A percentile compares a stretch with the other conserved stretches of the same genome.
phyloP scores from a whole-genome alignment of 1,139 yeast species.

The Yamadazyma friedrichii region DNA sequence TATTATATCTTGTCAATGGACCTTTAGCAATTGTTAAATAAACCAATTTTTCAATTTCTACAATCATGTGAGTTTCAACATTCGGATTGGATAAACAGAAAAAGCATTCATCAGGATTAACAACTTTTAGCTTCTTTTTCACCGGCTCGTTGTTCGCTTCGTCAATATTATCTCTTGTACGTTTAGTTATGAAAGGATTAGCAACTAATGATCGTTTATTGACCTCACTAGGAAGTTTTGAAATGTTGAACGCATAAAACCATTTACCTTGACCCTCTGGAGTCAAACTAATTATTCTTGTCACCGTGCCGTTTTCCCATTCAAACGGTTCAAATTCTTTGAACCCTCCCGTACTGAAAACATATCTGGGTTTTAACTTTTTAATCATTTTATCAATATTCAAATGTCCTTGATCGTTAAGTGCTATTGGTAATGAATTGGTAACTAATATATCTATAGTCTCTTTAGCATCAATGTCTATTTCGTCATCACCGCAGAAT shows the following conservation, averaged over 20 bases:
- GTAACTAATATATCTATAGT: constrained; percentile 57
- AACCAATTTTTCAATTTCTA: constrained; percentile 64
- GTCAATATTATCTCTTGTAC: constrained; percentile 9
- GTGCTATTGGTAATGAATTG: constrained; percentile 59
- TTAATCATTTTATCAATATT: constrained; percentile 48
- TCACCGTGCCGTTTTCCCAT: constrained; percentile 44
- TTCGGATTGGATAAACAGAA: constrained; percentile 83
- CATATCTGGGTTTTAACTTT: constrained; percentile 57
- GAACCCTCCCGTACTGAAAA: constrained; percentile 56
- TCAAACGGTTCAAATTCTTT: constrained; percentile 58
- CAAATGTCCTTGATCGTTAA: constrained; percentile 20
- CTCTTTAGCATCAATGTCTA: constrained; percentile 18
- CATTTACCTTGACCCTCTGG: constrained; percentile 62
- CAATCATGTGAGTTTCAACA: constrained; percentile 76
- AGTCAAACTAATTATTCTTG: constrained; percentile 66
- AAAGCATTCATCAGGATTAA: constrained; percentile 65
- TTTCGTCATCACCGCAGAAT: constrained; percentile 32
- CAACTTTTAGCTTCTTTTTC: constrained; percentile 29
- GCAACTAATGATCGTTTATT: constrained; percentile 4
- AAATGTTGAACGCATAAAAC: constrained; percentile 69
- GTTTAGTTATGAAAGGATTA: constrained; percentile 38
- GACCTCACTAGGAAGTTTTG: constrained; percentile 12
- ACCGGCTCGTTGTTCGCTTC: constrained; percentile 3
- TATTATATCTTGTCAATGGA: constrained; percentile 60
- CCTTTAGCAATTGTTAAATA: constrained; percentile 87